Percentiles rank a stretch among this genome's conserved stretches.
phyloP scores from a whole-genome alignment of 768 basidiomycete species.

The Crepidotus variabilis region DNA sequence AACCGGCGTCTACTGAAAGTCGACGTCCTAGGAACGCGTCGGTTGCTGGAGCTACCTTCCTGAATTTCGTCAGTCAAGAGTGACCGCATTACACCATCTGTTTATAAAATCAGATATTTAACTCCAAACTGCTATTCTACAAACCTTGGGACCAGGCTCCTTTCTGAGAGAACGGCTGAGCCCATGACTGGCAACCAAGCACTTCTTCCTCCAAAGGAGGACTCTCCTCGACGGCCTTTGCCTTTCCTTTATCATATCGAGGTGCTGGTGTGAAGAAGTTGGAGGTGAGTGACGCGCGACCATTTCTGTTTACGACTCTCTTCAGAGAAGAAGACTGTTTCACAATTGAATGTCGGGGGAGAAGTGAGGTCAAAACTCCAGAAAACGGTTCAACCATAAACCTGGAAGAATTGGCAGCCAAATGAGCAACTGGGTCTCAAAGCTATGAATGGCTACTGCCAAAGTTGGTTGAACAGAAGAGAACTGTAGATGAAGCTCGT shows the following conservation, averaged over 20 bases:
- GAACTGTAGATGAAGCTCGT: no score
- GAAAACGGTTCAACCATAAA: slow-evolving; percentile 65
- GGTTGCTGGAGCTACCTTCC: not conserved
- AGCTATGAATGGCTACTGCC: not conserved
- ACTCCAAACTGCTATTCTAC: slow-evolving; percentile 17
- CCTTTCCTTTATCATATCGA: slow-evolving; percentile 51
- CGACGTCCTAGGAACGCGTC: slow-evolving; percentile 7
- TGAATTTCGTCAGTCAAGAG: slow-evolving; percentile 33
- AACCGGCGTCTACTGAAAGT: slow-evolving; percentile 1
- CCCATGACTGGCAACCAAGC: slow-evolving; percentile 41
- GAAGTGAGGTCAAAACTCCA: slow-evolving; percentile 46
- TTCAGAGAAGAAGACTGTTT: slow-evolving; percentile 12
- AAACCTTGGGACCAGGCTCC: slow-evolving; percentile 48
- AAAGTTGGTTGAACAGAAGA: not conserved
- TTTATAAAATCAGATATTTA: not conserved
- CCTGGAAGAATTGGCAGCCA: slow-evolving; percentile 7
- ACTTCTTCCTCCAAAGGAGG: slow-evolving; percentile 26
- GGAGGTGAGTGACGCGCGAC: slow-evolving; percentile 26
- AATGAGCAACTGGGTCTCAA: not conserved
- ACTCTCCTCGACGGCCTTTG: slow-evolving; percentile 30
- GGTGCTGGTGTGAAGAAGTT: slow-evolving; percentile 58
- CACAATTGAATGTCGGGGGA: slow-evolving; percentile 27
- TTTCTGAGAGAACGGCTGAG: slow-evolving; percentile 40
- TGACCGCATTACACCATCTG: slow-evolving; percentile 27
- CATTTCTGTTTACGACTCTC: slow-evolving; percentile 6